Evolutionary conservation across 768 basidiomycete genomes (phyloP), one percentile per base, ranked within the genome.

Genomic region (Lactarius tabidus): DNA sequence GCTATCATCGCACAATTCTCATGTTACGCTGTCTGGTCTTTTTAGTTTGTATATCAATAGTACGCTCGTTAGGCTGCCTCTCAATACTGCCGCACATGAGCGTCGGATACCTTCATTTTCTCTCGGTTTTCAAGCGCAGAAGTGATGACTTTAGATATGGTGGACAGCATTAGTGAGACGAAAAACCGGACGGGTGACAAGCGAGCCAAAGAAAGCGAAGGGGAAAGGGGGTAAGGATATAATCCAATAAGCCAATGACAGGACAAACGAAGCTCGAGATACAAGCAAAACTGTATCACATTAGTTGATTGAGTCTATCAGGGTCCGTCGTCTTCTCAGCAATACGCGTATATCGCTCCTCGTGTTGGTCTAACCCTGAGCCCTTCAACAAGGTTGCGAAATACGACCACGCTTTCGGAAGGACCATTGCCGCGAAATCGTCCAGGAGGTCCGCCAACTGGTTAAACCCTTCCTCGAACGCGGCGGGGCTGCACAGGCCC

Each of bases 401-500:
- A 64, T 87, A 84, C 52, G 81, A 75, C 78, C 89, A 88, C 0
- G 94, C 96, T 72, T 88, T 88, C 10, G 96, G 95, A 54, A 90
- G 90, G 74, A 98, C 95, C 70, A 95, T n/a, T n/a, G n/a, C 88
- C 35, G 89, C 87, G 64, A 95, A 84, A 72, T 98, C 95, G 71
- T 94, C 93, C 71, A 98, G 81, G 62, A 87, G 76, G 75, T 93
- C 91, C 31, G 88, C 85, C 58, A 85, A 80, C 0, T 83, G 80
- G 55, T 72, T 73, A 74, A 96, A 86, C 20, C 93, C 92, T 64
- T 87, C 82, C 76, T 93, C 88, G 74, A 97, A 87, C 4, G 82
- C 75, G 5, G 81, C 82, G 6, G 80, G 57, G 1, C 85, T 79
- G 68, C 87, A 85, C 35, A 88, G 77, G 51, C 79, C 80, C 77